Evolutionary conservation across 148 eudicot species (phyloP).

Genomic region (Persicaria tinctoria): DNA sequence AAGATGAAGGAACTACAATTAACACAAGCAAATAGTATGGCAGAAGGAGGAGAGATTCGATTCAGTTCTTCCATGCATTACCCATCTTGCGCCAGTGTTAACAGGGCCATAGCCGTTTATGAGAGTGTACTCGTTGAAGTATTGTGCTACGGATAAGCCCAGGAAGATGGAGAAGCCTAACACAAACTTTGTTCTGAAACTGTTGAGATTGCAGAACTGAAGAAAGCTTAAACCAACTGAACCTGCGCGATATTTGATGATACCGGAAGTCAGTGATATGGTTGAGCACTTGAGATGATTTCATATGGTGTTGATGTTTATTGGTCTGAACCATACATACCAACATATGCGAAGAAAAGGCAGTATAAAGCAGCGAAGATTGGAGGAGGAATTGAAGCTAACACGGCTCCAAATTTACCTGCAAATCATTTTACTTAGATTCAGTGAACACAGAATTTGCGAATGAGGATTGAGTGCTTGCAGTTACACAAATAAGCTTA

Average conservation of each 20-base stretch:
- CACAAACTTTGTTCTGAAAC: constrained; percentile 86
- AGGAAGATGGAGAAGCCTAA: constrained; percentile 76
- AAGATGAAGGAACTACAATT: not conserved
- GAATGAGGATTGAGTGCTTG: not conserved
- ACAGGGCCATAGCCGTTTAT: constrained; percentile 76
- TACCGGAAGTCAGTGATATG: not conserved
- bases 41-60: not conserved
- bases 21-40: not conserved
- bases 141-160: constrained; percentile 82
- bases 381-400: constrained; percentile 92
- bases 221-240: constrained; percentile 80
- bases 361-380: constrained; percentile 87
- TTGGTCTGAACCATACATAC: constrained; percentile 31
- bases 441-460: not conserved
- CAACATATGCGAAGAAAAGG: constrained; percentile 91
- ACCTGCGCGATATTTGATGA: constrained; percentile 34
- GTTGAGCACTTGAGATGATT: not conserved
- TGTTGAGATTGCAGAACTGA: constrained; percentile 93
- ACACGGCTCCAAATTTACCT: constrained; percentile 88
- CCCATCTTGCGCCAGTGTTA: constrained; percentile 82
- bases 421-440: constrained; percentile 12
- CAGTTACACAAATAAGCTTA: constrained; percentile 17
- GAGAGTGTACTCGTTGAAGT: constrained; percentile 73
- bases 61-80: constrained; percentile 22
- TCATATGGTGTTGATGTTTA: not conserved